A percentile compares a stretch with the other conserved stretches of the same genome.
Conservation (phyloP, 1,139 yeast species). For the Yarrowia galli region DNA sequence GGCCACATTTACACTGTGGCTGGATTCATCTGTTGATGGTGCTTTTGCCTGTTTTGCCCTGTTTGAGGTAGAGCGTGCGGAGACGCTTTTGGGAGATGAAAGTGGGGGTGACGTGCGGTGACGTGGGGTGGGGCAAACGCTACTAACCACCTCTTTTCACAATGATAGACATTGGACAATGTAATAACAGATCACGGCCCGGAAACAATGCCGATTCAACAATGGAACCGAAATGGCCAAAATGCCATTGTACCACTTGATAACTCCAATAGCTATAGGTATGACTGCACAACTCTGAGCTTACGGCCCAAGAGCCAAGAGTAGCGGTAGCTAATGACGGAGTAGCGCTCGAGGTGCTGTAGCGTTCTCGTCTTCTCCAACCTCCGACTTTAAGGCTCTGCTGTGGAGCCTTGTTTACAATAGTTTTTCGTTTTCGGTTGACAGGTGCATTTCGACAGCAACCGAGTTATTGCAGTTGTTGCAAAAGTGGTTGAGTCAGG, state of each 20-base stretch:
- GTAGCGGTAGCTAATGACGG: background rate
- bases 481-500: too few relatives aligned
- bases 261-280: too few relatives aligned
- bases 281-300: background rate
- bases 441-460: conserved; percentile 12
- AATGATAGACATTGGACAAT: too few relatives aligned
- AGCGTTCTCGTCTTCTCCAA: background rate
- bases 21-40: conserved; percentile 18
- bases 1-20: too few relatives aligned
- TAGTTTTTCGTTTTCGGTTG: background rate
- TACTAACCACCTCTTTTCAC: too few relatives aligned
- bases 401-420: background rate
- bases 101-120: background rate
- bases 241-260: too few relatives aligned
- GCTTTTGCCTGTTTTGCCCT: conserved; percentile 6
- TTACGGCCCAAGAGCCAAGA: too few relatives aligned
- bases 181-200: background rate
- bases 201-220: background rate
- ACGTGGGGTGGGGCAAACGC: background rate
- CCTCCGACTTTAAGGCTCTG: background rate
- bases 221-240: background rate
- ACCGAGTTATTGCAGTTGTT: background rate
- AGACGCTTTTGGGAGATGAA: conserved; percentile 3
- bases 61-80: conserved; percentile 1
- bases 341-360: background rate